These are phyloP conservation scores for Coemansia sp. DNA, from an alignment of 192 early-diverging fungal genomes.

Conservation along the genomic window DNA sequence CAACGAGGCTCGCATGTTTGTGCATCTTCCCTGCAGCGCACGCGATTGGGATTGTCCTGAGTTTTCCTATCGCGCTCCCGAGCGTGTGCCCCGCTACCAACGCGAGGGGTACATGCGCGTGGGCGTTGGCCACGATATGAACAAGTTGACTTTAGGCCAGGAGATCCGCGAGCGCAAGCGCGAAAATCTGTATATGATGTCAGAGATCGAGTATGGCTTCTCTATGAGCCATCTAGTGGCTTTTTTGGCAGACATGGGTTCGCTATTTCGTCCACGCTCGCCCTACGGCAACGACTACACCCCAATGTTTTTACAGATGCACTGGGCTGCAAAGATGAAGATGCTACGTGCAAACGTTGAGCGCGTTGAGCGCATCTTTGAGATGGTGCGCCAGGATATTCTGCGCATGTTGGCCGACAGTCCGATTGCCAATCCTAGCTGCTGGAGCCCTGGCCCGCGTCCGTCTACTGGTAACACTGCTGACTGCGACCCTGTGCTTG, in stretches of 20 bases:
- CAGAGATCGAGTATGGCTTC: slow-evolving; percentile 55
- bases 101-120: slow-evolving; percentile 34
- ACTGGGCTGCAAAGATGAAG: slow-evolving; percentile 30
- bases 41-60: slow-evolving; percentile 50
- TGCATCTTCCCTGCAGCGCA: slow-evolving; percentile 44
- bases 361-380: slow-evolving; percentile 44
- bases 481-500: slow-evolving; percentile 28
- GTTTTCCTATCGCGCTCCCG: slow-evolving; percentile 39
- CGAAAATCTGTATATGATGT: slow-evolving; percentile 48
- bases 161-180: slow-evolving; percentile 40
- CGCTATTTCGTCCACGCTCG: slow-evolving; percentile 47
- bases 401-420: slow-evolving; percentile 26
- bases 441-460: neutral
- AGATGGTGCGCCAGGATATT: slow-evolving; percentile 38
- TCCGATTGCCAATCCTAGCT: neutral
- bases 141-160: slow-evolving; percentile 19
- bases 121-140: slow-evolving; percentile 19
- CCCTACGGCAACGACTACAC: slow-evolving; percentile 54
- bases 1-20: slow-evolving; percentile 50
- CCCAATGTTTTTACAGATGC: slow-evolving; percentile 29
- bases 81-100: slow-evolving; percentile 34
- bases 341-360: slow-evolving; percentile 40
- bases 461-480: neutral
- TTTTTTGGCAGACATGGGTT: slow-evolving; percentile 49
- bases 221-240: slow-evolving; percentile 54